A percentile compares a stretch with the other conserved stretches of the same genome.
phyloP scores from a whole-genome alignment of 2,329 filamentous ascomycete genomes.

The Emmonsiellopsis sp. region DNA sequence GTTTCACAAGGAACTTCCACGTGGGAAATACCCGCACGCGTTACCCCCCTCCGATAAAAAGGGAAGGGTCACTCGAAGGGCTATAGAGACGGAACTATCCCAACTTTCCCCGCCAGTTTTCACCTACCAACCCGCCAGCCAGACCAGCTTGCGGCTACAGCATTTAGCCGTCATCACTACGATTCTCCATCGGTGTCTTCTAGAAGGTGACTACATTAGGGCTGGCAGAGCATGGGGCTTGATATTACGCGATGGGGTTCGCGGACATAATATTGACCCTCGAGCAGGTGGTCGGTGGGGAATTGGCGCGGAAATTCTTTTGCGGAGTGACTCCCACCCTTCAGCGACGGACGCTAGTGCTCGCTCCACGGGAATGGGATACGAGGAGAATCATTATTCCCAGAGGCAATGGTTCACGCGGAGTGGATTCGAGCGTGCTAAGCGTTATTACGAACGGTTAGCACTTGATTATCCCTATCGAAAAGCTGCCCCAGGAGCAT shows the following conservation, averaged over 20 bases:
- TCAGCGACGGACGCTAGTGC: slow-evolving; percentile 1
- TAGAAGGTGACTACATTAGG: slow-evolving; percentile 58
- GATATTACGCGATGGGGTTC: slow-evolving; percentile 53
- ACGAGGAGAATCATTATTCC: not conserved
- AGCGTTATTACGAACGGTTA: slow-evolving; percentile 66
- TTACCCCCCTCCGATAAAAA: slow-evolving; percentile 12
- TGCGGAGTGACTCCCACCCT: slow-evolving; percentile 41
- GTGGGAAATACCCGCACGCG: slow-evolving; percentile 33
- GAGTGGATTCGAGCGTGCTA: slow-evolving; percentile 48
- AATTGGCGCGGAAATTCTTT: slow-evolving; percentile 73
- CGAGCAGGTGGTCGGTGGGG: slow-evolving; percentile 66
- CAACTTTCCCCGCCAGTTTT: slow-evolving; percentile 25
- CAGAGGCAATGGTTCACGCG: slow-evolving; percentile 28
- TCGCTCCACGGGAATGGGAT: not conserved
- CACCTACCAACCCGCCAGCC: slow-evolving; percentile 21
- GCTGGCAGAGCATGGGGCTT: slow-evolving; percentile 68
- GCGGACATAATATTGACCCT: slow-evolving; percentile 54
- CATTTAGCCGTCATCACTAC: slow-evolving; percentile 60
- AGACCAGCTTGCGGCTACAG: slow-evolving; percentile 31
- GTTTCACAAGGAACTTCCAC: slow-evolving; percentile 28
- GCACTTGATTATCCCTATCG: slow-evolving; percentile 69
- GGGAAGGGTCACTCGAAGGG: slow-evolving; percentile 9
- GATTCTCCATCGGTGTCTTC: slow-evolving; percentile 63
- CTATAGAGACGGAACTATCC: slow-evolving; percentile 20
- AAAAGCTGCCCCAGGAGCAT: slow-evolving; percentile 45